Percentiles rank a stretch among this genome's conserved stretches.
These are phyloP conservation scores for Galeopsis tetrahit DNA, from an alignment of 257 asterid species.

Conservation along the genomic window DNA sequence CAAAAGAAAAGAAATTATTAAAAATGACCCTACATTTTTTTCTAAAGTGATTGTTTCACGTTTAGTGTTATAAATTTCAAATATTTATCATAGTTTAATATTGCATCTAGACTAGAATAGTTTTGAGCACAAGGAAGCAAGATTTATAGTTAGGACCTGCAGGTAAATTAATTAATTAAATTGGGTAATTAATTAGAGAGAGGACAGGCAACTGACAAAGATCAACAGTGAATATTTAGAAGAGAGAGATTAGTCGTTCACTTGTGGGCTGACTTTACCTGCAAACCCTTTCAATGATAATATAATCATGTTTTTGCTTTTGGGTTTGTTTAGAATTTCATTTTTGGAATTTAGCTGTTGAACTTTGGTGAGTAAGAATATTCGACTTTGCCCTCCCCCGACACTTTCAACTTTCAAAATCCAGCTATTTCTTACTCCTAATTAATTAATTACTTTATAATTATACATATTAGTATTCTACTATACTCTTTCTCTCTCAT, in stretches of 20 bases:
- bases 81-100: too few species aligned
- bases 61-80: too few species aligned
- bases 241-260: conserved; percentile 64
- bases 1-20: too few species aligned
- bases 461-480: conserved; percentile 9
- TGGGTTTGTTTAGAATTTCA: conserved; percentile 58
- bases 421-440: conserved; percentile 36
- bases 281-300: conserved; percentile 64
- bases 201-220: conserved; percentile 53
- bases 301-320: conserved; percentile 75
- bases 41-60: too few species aligned
- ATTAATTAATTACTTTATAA: background rate
- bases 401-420: conserved; percentile 72
- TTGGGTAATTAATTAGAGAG: background rate
- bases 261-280: conserved; percentile 91
- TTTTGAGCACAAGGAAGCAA: too few species aligned
- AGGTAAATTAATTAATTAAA: too few species aligned
- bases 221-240: conserved; percentile 76
- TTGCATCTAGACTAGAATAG: too few species aligned
- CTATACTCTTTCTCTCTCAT: conserved; percentile 10
- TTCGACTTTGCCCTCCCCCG: conserved; percentile 56
- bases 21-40: too few species aligned
- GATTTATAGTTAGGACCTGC: too few species aligned
- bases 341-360: conserved; percentile 84
- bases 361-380: conserved; percentile 71